These are phyloP conservation scores for Neoboletus brunneissimus DNA, from an alignment of 768 basidiomycete genomes.

Conservation along the genomic window DNA sequence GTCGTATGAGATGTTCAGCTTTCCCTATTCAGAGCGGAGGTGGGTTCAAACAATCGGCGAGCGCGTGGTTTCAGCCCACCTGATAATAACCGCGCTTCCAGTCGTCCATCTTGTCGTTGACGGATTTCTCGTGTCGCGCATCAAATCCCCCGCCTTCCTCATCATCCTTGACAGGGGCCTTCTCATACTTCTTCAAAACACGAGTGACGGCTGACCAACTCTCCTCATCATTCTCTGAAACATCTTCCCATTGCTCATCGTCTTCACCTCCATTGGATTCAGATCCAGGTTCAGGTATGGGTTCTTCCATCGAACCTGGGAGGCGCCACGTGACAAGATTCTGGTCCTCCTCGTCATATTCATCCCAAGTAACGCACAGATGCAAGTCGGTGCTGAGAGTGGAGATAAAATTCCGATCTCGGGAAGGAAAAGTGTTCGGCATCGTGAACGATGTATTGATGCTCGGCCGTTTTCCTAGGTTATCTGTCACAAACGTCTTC, in stretches of 20 bases:
- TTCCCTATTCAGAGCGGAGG: slow-evolving; percentile 52
- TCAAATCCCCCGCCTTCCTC: slow-evolving; percentile 77
- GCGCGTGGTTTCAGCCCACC: slow-evolving; percentile 54
- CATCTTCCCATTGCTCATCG: slow-evolving; percentile 47
- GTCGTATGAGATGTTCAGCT: slow-evolving; percentile 79
- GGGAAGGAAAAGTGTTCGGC: slow-evolving; percentile 75
- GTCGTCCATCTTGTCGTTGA: slow-evolving; percentile 83
- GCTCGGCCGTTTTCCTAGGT: slow-evolving; percentile 33
- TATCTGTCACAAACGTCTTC: slow-evolving; percentile 65
- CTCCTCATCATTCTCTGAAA: slow-evolving; percentile 62
- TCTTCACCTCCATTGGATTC: slow-evolving; percentile 44
- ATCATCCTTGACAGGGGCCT: slow-evolving; percentile 72
- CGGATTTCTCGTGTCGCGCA: slow-evolving; percentile 64
- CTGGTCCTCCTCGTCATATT: slow-evolving; percentile 80
- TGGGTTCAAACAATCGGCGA: slow-evolving; percentile 12
- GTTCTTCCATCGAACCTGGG: slow-evolving; percentile 44
- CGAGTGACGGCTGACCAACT: slow-evolving; percentile 70
- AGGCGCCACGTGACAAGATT: slow-evolving; percentile 71
- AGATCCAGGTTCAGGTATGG: slow-evolving; percentile 33
- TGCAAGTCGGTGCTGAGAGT: slow-evolving; percentile 76
- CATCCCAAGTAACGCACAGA: slow-evolving; percentile 86
- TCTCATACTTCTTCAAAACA: slow-evolving; percentile 84
- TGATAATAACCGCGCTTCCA: slow-evolving; percentile 92
- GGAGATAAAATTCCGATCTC: slow-evolving; percentile 77
- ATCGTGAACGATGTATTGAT: slow-evolving; percentile 51